Evolutionary conservation across 1,284 basidiomycete genomes (phyloP), one percentile per base, ranked within the genome.

Genomic region (Neotropicomus parvogracilis): DNA sequence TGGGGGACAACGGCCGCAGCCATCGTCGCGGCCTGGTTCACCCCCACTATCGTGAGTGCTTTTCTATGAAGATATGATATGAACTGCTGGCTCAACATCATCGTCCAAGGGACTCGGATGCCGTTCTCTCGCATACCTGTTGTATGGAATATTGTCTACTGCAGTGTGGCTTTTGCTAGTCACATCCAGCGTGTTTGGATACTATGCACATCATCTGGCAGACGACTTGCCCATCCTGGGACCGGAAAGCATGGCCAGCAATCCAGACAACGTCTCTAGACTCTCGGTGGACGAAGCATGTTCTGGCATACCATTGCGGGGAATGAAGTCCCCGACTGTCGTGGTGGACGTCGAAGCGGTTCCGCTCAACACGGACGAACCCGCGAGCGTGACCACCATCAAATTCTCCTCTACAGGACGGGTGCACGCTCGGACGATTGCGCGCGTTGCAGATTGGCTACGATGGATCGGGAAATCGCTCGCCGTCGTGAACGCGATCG

Each of bases 1-100:
- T 75, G 73, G 72, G 65, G 65, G 0, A 74, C 73, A 1, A 63
- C 67, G 0, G 57, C 62, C 3, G 64, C 68, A 3, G 69, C 68
- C 1, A 27, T 74, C 21, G 55, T 75, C 4, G 57, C 61, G 1
- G 56, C 61, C 9, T 71, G 58, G 56, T 68, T 62, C 35, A 75
- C 71, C 1, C 73, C 73, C 4, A 71, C 74, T 0, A 26, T 46
- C 6, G 64, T 63, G n/a, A 48, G 60, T 54, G 3, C 12, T 26
- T 48, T 24, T 2, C 7, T 5, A 13, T 4, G 2, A 6, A 13
- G n/a, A 17, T 26, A 27, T 27, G 17, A 34, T 26, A 27, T 27
- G 17, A 34, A n/a, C 4, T 1, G n/a, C 14, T 42, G 27, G 45
- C 35, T 44, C 8, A 26, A 31, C 10, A 4, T 34, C 4, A 4